Conservation (phyloP, 495 filamentous ascomycete genomes). For the Aspergillus incahuasiensis region DNA sequence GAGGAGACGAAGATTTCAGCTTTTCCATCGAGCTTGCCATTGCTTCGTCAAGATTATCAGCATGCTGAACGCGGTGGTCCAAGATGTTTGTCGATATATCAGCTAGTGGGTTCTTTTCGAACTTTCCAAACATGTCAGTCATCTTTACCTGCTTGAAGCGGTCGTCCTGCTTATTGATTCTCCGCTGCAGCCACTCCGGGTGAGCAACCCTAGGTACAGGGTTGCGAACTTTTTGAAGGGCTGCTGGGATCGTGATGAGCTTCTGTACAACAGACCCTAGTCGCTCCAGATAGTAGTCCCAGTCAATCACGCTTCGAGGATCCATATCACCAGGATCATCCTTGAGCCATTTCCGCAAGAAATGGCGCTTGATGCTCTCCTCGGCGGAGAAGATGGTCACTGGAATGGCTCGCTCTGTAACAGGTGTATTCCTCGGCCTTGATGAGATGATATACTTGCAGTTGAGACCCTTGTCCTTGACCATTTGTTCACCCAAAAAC, state of each 20-base stretch:
- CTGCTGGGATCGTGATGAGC: constrained; percentile 95
- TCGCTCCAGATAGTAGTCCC: constrained; percentile 94
- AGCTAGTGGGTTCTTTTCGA: constrained; percentile 66
- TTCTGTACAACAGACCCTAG: constrained; percentile 96
- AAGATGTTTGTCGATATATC: constrained; percentile 68
- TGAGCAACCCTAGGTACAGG: constrained; percentile 90
- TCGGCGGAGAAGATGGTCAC: constrained; percentile 97
- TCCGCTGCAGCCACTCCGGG: constrained; percentile 91
- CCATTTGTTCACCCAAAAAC: constrained; percentile 96
- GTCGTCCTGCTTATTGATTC: constrained; percentile 93
- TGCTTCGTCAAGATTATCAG: constrained; percentile 82
- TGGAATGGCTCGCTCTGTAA: constrained; percentile 91
- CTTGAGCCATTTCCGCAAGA: constrained; percentile 90
- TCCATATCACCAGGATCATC: constrained; percentile 94
- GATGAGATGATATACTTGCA: constrained; percentile 99
- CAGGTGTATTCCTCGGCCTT: constrained; percentile 78
- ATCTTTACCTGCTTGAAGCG: constrained; percentile 98
- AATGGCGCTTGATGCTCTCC: constrained; percentile 76
- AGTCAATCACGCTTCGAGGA: constrained; percentile 82
- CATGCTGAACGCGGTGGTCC: constrained; percentile 50
- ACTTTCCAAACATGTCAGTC: constrained; percentile 84
- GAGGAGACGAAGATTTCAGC: constrained; percentile 61
- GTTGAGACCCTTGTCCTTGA: constrained; percentile 97
- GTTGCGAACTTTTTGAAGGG: constrained; percentile 89
- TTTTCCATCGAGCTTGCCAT: constrained; percentile 63